Percentiles rank a stretch among this genome's conserved stretches.
These are phyloP conservation scores for Pichia cabralensis DNA, from an alignment of 805 yeast genomes.

Conservation along the genomic window DNA sequence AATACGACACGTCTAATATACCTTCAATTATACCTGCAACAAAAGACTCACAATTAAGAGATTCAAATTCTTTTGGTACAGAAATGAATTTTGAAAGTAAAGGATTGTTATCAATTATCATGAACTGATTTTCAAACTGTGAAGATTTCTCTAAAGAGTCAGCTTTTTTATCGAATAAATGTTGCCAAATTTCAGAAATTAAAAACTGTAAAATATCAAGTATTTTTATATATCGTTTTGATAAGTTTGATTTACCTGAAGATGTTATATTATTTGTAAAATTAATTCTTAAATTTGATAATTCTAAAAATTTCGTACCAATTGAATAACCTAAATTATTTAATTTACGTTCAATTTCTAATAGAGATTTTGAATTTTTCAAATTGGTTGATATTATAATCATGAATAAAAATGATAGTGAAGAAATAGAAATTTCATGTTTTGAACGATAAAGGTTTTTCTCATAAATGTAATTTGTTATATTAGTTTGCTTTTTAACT, in stretches of 20 bases:
- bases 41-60: constrained; percentile 72
- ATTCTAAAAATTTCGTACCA: constrained; percentile 63
- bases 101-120: constrained; percentile 75
- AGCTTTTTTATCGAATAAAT: constrained; percentile 65
- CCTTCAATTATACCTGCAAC: constrained; percentile 84
- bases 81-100: constrained; percentile 61
- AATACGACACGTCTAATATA: constrained; percentile 61
- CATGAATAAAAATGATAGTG: constrained; percentile 59
- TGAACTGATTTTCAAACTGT: constrained; percentile 55
- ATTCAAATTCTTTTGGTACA: constrained; percentile 70
- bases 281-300: constrained; percentile 61
- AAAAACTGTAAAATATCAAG: constrained; percentile 75
- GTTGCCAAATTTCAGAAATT: constrained; percentile 62
- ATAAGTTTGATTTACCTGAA: constrained; percentile 54
- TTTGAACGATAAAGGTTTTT: constrained; percentile 55
- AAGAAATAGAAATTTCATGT: constrained; percentile 56
- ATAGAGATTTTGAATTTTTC: constrained; percentile 51
- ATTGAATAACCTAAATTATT: constrained; percentile 70
- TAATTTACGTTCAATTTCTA: constrained; percentile 49
- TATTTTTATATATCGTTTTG: constrained; percentile 51
- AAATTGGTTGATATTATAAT: constrained; percentile 63
- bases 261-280: constrained; percentile 27
- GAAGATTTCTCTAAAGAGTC: constrained; percentile 34
- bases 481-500: constrained; percentile 6
- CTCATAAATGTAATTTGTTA: constrained; percentile 46